phyloP scores from a whole-genome alignment of 176 grass and related monocot genomes.

The Avena insularis region DNA sequence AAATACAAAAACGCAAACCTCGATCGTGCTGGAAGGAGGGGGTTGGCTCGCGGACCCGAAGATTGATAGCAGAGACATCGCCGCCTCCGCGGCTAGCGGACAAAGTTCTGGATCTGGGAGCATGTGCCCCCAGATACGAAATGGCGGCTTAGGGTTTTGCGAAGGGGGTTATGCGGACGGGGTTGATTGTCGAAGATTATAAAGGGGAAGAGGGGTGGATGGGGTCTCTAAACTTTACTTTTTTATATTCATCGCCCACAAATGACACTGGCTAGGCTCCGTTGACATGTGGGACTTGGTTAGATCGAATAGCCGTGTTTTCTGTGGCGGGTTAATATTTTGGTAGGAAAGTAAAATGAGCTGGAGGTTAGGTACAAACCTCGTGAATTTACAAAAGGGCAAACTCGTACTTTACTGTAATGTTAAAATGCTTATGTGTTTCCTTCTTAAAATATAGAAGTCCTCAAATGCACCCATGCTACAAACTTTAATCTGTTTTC shows the following conservation, averaged over 20 bases:
- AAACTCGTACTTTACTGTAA: not conserved
- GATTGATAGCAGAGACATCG: not conserved
- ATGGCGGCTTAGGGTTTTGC: no score
- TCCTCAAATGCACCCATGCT: not conserved
- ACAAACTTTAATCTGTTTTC: not conserved
- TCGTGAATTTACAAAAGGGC: not conserved
- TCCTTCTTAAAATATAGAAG: not conserved
- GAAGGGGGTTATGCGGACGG: not conserved
- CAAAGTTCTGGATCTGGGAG: not conserved
- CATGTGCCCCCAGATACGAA: not conserved
- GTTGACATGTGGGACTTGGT: not conserved
- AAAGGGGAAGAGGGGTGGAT: not conserved
- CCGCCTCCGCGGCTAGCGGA: not conserved
- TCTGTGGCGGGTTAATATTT: not conserved
- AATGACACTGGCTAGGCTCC: no score
- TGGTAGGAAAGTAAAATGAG: not conserved
- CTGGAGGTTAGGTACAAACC: not conserved
- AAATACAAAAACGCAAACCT: not conserved
- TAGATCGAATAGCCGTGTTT: no score
- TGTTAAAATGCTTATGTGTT: not conserved
- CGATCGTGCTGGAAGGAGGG: not conserved
- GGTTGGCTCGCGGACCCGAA: not conserved
- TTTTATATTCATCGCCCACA: no score
- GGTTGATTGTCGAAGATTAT: not conserved
- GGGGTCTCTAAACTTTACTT: not conserved